Base-by-base conservation (phyloP, 2,329 filamentous ascomycete species). In the Colletotrichum sidae region DNA sequence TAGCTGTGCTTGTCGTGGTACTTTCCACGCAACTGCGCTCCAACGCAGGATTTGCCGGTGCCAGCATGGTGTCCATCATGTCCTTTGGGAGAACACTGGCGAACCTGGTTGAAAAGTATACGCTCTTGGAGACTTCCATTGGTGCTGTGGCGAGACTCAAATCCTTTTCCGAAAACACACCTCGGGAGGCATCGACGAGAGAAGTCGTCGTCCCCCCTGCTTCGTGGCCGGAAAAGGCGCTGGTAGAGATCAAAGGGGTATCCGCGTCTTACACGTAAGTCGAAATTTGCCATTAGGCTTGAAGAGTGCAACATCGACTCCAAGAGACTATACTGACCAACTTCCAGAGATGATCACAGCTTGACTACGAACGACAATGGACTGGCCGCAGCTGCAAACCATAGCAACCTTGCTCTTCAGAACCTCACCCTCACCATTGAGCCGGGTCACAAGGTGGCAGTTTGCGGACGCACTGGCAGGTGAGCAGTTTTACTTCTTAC, bases 1-100 rank as follows among this genome's bases (percentile, higher is more conserved):
- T 84, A 1, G 73, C 83, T 0, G 67, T 83, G 1, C 66, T 84
- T 2, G 71, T 88, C 0, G 79, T 87, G 2, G 72, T 80, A 2
- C 13, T 49, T 10, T 49, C 83, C 0, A 84, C 85, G 0, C 77
- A 79, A 62, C 68, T 80, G 13, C 72, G 72, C 6, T 71, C 73
- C 6, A 76, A 72, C 46, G 70, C 76, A 1, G 78, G 75, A 0
- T 77, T 81, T 50, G 75, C 77, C 1, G 80, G 80, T 46, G 78
- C 76, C 8, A 73, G 74, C 60, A 49, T 82, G 8, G 68, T 82
- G 4, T 74, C 75, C 8, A 70, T 82, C 0, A 76, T 81, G 72
- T 65, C 56, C 8, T 77, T 80, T 57, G 73, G 78, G 25, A 69
- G 74, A 1, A 60, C 44, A 1, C 42, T 81, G 2, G 57, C 72